Conservation (phyloP, 257 asterid species). For the Rehmannia glutinosa region DNA sequence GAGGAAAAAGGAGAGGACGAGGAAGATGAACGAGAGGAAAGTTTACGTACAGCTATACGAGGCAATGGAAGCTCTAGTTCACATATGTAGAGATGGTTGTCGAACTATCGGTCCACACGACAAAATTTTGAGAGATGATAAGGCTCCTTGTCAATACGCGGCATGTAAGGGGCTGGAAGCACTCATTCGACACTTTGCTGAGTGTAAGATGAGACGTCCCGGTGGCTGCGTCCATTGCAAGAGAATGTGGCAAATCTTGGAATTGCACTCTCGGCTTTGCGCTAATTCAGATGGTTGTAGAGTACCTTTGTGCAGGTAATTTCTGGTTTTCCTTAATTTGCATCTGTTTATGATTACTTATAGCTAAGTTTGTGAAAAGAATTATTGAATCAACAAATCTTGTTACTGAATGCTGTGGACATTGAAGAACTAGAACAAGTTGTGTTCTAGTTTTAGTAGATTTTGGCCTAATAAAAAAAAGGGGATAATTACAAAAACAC, state of each 20-base stretch:
- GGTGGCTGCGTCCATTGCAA: slow-evolving; percentile 86
- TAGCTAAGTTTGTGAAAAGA: too few relatives aligned
- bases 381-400: too few relatives aligned
- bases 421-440: too few relatives aligned
- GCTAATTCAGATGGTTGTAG: slow-evolving; percentile 50
- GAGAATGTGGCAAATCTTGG: slow-evolving; percentile 86
- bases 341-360: too few relatives aligned
- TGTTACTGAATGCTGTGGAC: too few relatives aligned
- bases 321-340: neutral
- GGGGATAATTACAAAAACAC: too few relatives aligned
- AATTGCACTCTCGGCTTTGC: slow-evolving; percentile 79
- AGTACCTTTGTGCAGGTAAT: slow-evolving; percentile 82
- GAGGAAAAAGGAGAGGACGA: slow-evolving; percentile 40
- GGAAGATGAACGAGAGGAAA: slow-evolving; percentile 53
- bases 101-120: slow-evolving; percentile 75
- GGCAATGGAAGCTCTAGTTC: slow-evolving; percentile 92
- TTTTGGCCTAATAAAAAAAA: too few relatives aligned
- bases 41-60: slow-evolving; percentile 60
- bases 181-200: slow-evolving; percentile 76
- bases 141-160: slow-evolving; percentile 53
- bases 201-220: slow-evolving; percentile 58
- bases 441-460: too few relatives aligned
- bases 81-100: slow-evolving; percentile 85
- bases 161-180: slow-evolving; percentile 74
- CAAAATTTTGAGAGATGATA: slow-evolving; percentile 37